Conservation (phyloP, 2,329 filamentous ascomycete species). For the Westerdykella sp. region DNA sequence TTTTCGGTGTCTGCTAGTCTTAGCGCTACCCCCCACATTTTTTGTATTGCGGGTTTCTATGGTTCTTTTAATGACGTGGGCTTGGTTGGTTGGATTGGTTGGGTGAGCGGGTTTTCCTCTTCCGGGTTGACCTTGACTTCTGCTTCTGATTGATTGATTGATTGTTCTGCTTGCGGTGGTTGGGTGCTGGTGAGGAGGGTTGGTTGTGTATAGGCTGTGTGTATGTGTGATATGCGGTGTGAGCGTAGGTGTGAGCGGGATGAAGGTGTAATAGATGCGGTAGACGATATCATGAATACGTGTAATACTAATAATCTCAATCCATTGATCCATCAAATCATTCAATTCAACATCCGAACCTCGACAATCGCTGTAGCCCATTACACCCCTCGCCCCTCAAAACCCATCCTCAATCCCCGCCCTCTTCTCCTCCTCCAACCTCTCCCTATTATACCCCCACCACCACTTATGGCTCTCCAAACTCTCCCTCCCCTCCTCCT, state of each 20-base stretch:
- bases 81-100: neutral
- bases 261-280: neutral
- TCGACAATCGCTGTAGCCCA: neutral
- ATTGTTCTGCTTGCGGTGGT: neutral
- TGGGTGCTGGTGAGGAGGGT: neutral
- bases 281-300: neutral
- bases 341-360: no score
- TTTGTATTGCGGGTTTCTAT: neutral
- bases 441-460: conserved; percentile 48
- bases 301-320: neutral
- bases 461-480: conserved; percentile 54
- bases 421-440: conserved; percentile 44
- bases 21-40: neutral
- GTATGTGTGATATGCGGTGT: neutral
- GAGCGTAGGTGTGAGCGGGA: no score
- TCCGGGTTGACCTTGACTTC: neutral
- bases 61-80: neutral
- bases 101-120: neutral
- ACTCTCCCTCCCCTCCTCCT: conserved; percentile 39
- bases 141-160: neutral
- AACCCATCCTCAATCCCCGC: conserved; percentile 48
- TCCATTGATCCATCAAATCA: no score
- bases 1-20: neutral
- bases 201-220: neutral
- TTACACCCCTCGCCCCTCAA: conserved; percentile 17